Evolutionary conservation across 176 grass and related monocot species (phyloP), one percentile per base, ranked within the genome.

Genomic region (Secale cereale): DNA sequence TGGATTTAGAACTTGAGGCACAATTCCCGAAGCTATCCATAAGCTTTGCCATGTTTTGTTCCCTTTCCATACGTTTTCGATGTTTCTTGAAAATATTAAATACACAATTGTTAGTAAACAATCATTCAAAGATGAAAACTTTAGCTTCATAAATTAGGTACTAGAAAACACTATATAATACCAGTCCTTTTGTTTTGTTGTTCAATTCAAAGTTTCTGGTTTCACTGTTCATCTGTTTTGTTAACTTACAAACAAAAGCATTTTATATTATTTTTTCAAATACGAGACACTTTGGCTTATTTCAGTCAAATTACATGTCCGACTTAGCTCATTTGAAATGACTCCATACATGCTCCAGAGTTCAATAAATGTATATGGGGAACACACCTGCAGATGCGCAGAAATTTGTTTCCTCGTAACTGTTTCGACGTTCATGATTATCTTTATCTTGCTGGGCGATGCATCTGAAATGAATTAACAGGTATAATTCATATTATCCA

Each of bases 301-400:
- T 57, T n/a, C 17, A 76, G 22, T 10, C 20, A 31, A 57, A 57
- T 57, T 57, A 22, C 19, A 17, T 22, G 7, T 22, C 22, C 9
- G 7, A 57, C 19, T 22, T 22, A 57, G 19, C 52, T 20, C 2
- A 57, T 57, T 22, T 57, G 6, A 20, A 57, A 17, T 52, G 19
- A 52, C 48, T 52, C 48, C 48, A 52, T 50, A 16, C 36, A 65
- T 30, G 9, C 78, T 43, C n/a, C 29, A 80, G 4, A 13, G n/a
- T 59, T n/a, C 28, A 48, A 1, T n/a, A 78, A 16, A 70, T 27
- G 13, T 39, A 78, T 6, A 69, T 12, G 25, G 43, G 26, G 10
- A 10, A 43, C 17, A 46, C 48, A 88, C 80, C 65, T 88, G 80
- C 9, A 83, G 80, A 81, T 88, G 86, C n/a, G 65, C 36, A 78